Conservation (phyloP, 441 rosid species). For the Jatropha podagrica region DNA sequence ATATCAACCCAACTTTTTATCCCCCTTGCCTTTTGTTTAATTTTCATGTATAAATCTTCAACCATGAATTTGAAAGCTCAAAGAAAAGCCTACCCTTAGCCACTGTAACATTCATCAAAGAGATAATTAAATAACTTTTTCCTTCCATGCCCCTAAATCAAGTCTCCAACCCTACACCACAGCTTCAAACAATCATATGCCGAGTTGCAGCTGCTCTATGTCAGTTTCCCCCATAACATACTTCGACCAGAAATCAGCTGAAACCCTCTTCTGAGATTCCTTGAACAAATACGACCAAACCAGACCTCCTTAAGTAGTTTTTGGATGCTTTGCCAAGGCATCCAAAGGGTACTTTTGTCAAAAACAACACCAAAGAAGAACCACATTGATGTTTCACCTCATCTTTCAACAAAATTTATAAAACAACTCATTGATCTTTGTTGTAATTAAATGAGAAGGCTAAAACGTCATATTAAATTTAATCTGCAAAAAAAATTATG, state of each 20-base stretch:
- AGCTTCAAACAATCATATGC: neutral
- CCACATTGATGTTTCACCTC: neutral
- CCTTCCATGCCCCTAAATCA: neutral
- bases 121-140: neutral
- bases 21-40: neutral
- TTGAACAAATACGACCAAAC: neutral
- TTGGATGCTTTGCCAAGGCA: neutral
- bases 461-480: conserved; percentile 3
- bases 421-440: neutral
- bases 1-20: neutral
- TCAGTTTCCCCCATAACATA: neutral
- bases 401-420: neutral
- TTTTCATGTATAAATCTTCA: neutral
- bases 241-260: neutral
- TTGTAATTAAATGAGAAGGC: neutral
- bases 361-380: neutral
- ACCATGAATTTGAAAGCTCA: neutral
- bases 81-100: neutral
- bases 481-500: neutral
- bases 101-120: neutral
- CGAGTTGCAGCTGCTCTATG: neutral
- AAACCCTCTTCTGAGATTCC: neutral
- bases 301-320: neutral
- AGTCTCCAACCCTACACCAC: neutral
- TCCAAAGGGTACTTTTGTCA: neutral